These are phyloP conservation scores for Hibiscus trionum DNA, from an alignment of 345 rosid species.

Conservation along the genomic window DNA sequence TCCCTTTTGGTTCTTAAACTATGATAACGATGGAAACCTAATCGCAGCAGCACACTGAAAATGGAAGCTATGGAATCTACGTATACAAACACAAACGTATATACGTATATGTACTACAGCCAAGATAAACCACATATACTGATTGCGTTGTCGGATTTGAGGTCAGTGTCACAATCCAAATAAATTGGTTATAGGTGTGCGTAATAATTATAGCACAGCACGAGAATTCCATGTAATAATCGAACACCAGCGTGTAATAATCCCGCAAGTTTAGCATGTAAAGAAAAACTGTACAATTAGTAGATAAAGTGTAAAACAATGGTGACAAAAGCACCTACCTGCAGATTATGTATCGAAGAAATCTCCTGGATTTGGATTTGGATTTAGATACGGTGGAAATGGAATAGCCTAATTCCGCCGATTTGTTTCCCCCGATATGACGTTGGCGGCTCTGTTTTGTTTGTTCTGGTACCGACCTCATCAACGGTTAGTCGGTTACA, in stretches of 20 bases:
- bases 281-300: too few species aligned
- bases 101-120: neutral
- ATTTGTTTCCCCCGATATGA: neutral
- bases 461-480: neutral
- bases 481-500: too few species aligned
- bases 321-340: too few species aligned
- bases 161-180: neutral
- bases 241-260: too few species aligned
- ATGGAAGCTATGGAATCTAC: neutral
- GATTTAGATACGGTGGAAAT: too few species aligned
- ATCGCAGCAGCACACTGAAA: neutral
- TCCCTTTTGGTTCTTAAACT: neutral
- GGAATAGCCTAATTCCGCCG: neutral
- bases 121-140: neutral
- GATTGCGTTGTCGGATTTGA: neutral
- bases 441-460: neutral
- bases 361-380: too few species aligned
- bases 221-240: constrained; percentile 1
- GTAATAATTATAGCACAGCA: neutral
- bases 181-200: neutral
- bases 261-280: too few species aligned
- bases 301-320: too few species aligned
- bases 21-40: constrained; percentile 10
- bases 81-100: neutral
- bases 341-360: too few species aligned